A percentile compares a stretch with the other conserved stretches of the same genome.
Conservation (phyloP, 495 filamentous ascomycete genomes). For the Parmelia sp. region DNA sequence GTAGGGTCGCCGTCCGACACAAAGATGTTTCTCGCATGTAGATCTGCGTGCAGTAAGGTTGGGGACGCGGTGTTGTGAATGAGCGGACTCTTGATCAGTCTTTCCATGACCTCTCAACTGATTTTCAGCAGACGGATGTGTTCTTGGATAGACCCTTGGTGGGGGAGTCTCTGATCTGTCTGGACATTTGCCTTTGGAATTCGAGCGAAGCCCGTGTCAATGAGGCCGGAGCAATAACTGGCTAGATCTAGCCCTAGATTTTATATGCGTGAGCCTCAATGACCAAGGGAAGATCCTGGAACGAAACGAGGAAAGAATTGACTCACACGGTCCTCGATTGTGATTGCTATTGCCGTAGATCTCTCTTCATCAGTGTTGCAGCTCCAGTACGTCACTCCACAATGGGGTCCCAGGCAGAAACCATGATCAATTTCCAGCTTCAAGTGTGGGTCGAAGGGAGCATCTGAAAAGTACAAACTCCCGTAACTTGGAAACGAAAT, state of each 20-base stretch:
- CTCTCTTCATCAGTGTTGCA: too few species aligned
- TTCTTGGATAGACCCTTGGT: slow-evolving; percentile 7
- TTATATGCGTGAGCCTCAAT: not conserved
- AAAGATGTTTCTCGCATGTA: too few species aligned
- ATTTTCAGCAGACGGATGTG: slow-evolving; percentile 3
- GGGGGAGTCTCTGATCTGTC: not conserved
- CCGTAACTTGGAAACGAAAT: slow-evolving; percentile 42
- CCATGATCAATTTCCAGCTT: slow-evolving; percentile 37
- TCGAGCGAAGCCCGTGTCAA: not conserved
- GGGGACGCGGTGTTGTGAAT: not conserved
- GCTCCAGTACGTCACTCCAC: too few species aligned
- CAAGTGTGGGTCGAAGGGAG: slow-evolving; percentile 28
- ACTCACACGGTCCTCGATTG: too few species aligned
- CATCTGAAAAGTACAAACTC: slow-evolving; percentile 34
- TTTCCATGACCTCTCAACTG: slow-evolving; percentile 6
- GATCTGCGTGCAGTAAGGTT: too few species aligned
- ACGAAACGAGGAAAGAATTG: too few species aligned
- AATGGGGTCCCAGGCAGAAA: slow-evolving; percentile 1
- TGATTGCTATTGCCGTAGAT: too few species aligned
- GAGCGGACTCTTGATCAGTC: not conserved
- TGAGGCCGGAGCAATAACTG: slow-evolving; percentile 6
- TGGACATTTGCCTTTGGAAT: slow-evolving; percentile 1
- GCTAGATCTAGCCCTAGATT: slow-evolving; percentile 3
- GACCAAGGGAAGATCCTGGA: too few species aligned
- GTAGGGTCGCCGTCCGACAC: too few species aligned